Base-by-base conservation (phyloP, 371 early-diverging fungal species). In the Polyrhizophydium stewartii region DNA sequence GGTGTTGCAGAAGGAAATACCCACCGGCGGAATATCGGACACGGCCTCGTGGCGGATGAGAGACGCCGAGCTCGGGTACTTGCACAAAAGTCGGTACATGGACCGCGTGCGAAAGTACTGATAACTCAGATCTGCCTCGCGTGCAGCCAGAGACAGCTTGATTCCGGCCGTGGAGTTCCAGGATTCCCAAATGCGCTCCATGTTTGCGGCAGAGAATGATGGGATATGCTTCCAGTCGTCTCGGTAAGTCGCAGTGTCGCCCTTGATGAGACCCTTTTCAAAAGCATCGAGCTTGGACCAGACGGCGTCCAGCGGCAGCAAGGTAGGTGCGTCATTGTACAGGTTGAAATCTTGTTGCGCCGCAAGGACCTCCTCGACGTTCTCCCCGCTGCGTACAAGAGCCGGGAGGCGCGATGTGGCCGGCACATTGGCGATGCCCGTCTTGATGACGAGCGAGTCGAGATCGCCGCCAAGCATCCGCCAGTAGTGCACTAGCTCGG, bases 161-260 rank as follows among this genome's bases (percentile, higher is more conserved):
- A 47, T 3, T 28, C 10, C 7, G 7, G 25, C 49, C 7, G 22
- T 47, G 3, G 3, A 16, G 7, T 25, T 3, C 3, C 16, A 47
- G 7, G 49, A 22, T 16, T 47, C 49, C 49, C 49, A 47, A 3
- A 47, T 16, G 7, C 10, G 9, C 3, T 31, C 56, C 56, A 56
- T 5, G n/a, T 30, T 43, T 25, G 7, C 17, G 2, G 56, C 56
- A 2, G 56, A 6, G 24, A 27, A 56, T 24, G 38, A n/a, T 10
- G 25, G n/a, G 13, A 56, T 27, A 31, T 30, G 38, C 43, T 43
- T 56, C 56, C 56, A 56, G n/a, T 55, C 56, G 17, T 35, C 31
- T 7, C 35, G 32, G 17, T 38, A 21, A 7, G 25, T 13, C 16
- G 2, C 45, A 5, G 12, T 6, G 1, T 43, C 41, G 10, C 2